Conservation (phyloP, 192 early-diverging fungal genomes). For the Linnemannia elongata region DNA sequence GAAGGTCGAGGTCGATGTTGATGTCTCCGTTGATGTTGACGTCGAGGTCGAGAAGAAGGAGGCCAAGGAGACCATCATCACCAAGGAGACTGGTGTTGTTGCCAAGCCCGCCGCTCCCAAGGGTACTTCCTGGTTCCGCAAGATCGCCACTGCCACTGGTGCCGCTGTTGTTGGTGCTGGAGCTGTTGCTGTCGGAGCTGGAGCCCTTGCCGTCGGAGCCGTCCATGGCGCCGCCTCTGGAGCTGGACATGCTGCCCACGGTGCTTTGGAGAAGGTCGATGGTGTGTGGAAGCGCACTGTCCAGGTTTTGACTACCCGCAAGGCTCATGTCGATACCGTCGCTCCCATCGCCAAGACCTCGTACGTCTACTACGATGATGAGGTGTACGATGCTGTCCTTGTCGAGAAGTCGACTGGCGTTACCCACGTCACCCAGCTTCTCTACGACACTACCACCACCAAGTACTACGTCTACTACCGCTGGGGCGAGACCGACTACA, state of each 20-base stretch:
- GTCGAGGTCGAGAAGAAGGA: neutral
- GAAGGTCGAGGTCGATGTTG: neutral
- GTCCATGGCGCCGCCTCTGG: neutral
- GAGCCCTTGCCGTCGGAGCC: neutral
- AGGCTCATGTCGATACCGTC: constrained; percentile 3
- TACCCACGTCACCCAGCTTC: constrained; percentile 14
- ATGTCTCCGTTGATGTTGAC: neutral
- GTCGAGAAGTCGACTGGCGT: constrained; percentile 18
- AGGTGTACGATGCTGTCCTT: constrained; percentile 22
- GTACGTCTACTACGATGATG: constrained; percentile 31
- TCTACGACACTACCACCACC: constrained; percentile 3
- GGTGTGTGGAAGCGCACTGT: constrained; percentile 30
- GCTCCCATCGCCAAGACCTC: constrained; percentile 8
- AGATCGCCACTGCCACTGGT: neutral
- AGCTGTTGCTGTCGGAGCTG: neutral
- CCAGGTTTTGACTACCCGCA: constrained; percentile 4
- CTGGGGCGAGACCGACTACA: constrained; percentile 22
- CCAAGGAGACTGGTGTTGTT: constrained; percentile 5
- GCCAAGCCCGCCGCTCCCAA: constrained; percentile 15
- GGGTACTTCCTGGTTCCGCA: constrained; percentile 31
- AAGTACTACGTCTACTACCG: constrained; percentile 23
- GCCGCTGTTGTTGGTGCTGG: constrained; percentile 18
- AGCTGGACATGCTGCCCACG: neutral
- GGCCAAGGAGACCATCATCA: neutral
- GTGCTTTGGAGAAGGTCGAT: constrained; percentile 13